A percentile compares a stretch with the other conserved stretches of the same genome.
These are phyloP conservation scores for Madurella fahalii DNA, from an alignment of 2,329 filamentous ascomycete species.

Conservation along the genomic window DNA sequence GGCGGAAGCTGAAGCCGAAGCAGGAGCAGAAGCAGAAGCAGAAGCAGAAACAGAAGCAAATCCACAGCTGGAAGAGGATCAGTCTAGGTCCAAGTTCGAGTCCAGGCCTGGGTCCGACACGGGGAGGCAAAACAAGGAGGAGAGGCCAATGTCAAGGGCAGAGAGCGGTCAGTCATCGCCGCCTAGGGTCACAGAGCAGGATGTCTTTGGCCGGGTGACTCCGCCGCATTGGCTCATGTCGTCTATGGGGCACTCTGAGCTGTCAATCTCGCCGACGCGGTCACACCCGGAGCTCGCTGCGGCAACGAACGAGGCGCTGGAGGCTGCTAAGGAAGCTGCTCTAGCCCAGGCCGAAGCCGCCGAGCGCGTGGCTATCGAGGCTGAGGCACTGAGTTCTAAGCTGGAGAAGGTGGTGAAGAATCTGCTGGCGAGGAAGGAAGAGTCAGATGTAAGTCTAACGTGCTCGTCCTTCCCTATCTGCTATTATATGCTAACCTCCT, in stretches of 20 bases:
- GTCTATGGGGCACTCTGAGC: conserved; percentile 6
- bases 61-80: neutral
- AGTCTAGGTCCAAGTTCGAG: neutral
- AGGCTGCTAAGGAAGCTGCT: conserved; percentile 15
- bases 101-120: neutral
- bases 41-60: neutral
- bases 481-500: conserved; percentile 26
- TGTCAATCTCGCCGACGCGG: conserved; percentile 9
- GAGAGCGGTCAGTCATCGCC: neutral
- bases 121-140: neutral
- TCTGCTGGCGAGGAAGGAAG: conserved; percentile 53
- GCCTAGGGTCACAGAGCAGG: neutral
- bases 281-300: conserved; percentile 15
- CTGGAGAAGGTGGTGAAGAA: conserved; percentile 47
- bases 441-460: conserved; percentile 48
- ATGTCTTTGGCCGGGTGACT: conserved; percentile 9
- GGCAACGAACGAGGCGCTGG: conserved; percentile 18
- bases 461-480: neutral
- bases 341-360: conserved; percentile 16
- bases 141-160: neutral
- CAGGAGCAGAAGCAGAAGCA: neutral
- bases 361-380: conserved; percentile 28
- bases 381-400: conserved; percentile 46
- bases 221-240: conserved; percentile 13
- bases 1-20: conserved; percentile 8